Percentiles rank a stretch among this genome's conserved stretches.
phyloP scores from a whole-genome alignment of 2,329 filamentous ascomycete species.

The Cercospora sojina region DNA sequence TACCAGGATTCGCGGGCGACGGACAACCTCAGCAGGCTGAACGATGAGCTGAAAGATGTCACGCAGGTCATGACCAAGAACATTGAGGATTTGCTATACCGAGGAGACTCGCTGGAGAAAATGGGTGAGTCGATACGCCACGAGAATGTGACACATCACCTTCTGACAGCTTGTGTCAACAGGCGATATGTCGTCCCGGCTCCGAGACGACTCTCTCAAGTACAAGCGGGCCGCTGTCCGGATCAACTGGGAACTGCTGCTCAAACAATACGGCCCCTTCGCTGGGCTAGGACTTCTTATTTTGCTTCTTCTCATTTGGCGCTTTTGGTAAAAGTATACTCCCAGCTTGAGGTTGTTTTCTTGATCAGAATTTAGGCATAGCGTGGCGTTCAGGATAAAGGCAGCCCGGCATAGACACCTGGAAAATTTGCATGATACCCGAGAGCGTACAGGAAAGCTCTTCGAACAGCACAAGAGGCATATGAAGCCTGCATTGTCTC shows the following conservation, averaged over 20 bases:
- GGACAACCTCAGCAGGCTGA: constrained; percentile 90
- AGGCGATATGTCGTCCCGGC: constrained; percentile 52
- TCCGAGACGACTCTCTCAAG: constrained; percentile 91
- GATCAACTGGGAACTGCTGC: constrained; percentile 95
- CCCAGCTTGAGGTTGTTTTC: neutral
- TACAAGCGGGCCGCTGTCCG: constrained; percentile 88
- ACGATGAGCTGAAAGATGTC: constrained; percentile 95
- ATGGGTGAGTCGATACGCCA: constrained; percentile 62
- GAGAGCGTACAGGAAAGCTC: constrained; percentile 23
- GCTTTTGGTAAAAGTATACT: constrained; percentile 68
- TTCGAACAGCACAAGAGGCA: constrained; percentile 11
- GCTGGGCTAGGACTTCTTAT: constrained; percentile 78
- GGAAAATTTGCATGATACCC: constrained; percentile 29
- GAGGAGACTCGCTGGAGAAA: constrained; percentile 88
- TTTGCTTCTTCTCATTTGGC: constrained; percentile 84
- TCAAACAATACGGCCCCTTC: constrained; percentile 96
- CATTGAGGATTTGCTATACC: constrained; percentile 93
- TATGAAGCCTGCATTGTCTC: neutral
- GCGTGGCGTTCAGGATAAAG: constrained; percentile 28
- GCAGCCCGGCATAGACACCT: constrained; percentile 20
- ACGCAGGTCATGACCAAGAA: constrained; percentile 99
- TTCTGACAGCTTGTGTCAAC: constrained; percentile 9
- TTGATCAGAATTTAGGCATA: constrained; percentile 26
- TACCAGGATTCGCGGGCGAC: constrained; percentile 90
- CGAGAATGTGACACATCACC: neutral